Conservation (phyloP, 306 rosid genomes). For the Pyrus pyrifolia region DNA sequence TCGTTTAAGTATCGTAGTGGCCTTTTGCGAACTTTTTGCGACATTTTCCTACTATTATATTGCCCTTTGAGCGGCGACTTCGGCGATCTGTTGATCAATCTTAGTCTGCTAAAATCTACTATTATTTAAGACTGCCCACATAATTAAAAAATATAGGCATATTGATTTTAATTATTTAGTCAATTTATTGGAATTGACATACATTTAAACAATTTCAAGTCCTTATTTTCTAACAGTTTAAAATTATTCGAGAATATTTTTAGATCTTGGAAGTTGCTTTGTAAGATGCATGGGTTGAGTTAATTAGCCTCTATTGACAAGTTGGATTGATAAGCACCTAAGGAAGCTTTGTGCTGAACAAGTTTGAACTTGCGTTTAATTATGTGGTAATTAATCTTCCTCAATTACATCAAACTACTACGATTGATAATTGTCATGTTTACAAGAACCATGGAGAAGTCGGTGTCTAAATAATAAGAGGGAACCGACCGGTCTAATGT, state of each 20-base stretch:
- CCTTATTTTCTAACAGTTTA: not conserved
- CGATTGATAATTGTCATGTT: not conserved
- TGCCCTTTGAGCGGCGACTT: slow-evolving; percentile 13
- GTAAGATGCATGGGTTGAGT: not conserved
- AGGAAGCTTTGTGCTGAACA: not conserved
- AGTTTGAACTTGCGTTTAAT: not conserved
- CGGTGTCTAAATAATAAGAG: not conserved
- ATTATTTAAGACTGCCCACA: not conserved
- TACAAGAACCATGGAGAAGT: not conserved
- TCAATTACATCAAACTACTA: not conserved
- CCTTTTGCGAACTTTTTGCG: slow-evolving; percentile 1
- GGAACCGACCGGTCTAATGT: not conserved
- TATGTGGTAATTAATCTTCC: not conserved
- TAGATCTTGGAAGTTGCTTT: not conserved
- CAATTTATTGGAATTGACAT: not conserved
- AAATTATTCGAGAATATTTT: not conserved
- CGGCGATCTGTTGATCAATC: slow-evolving; percentile 3
- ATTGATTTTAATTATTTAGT: not conserved
- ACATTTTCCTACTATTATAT: slow-evolving; percentile 4
- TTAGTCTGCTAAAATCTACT: not conserved
- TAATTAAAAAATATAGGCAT: not conserved
- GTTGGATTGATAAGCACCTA: not conserved
- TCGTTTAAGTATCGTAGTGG: not conserved
- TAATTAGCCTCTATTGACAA: not conserved
- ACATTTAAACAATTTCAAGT: not conserved